Conservation (phyloP, 805 yeast genomes). For the Kodamaea leandrae region DNA sequence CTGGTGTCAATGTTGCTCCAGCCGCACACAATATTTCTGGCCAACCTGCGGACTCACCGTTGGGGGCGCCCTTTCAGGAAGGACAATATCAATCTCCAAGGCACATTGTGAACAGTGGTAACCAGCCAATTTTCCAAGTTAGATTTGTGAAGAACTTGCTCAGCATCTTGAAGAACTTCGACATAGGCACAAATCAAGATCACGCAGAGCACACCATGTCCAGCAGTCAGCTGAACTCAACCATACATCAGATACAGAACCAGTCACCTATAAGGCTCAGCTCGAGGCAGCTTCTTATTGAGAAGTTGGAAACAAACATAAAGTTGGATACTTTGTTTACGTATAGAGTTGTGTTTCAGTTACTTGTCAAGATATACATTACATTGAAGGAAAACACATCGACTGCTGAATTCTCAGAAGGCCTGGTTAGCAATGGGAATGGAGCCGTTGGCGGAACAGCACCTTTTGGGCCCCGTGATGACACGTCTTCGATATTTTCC, state of each 20-base stretch:
- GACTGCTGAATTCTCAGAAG: constrained; percentile 6
- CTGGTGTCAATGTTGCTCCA: constrained; percentile 2
- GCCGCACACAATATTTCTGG: background rate
- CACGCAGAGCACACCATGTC: constrained; percentile 1
- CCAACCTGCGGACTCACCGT: background rate
- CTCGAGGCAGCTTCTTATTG: constrained; percentile 41
- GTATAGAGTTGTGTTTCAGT: constrained; percentile 32
- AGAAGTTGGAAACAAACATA: constrained; percentile 44
- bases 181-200: constrained; percentile 26
- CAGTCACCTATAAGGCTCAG: constrained; percentile 40
- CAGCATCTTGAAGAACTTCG: constrained; percentile 37
- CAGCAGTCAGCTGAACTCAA: constrained; percentile 10
- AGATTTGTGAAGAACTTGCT: constrained; percentile 34
- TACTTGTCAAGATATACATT: constrained; percentile 26
- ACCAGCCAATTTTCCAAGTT: constrained; percentile 30
- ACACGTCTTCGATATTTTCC: constrained; percentile 36
- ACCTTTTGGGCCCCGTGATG: constrained; percentile 16
- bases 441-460: constrained; percentile 1
- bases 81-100: constrained; percentile 5
- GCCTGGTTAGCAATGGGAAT: background rate
- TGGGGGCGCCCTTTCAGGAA: constrained; percentile 3
- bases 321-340: constrained; percentile 39
- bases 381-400: constrained; percentile 24
- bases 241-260: constrained; percentile 16
- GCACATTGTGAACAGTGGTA: constrained; percentile 10